Base-by-base conservation (phyloP, 1,284 basidiomycete genomes). In the Ustilago xerochloae region DNA sequence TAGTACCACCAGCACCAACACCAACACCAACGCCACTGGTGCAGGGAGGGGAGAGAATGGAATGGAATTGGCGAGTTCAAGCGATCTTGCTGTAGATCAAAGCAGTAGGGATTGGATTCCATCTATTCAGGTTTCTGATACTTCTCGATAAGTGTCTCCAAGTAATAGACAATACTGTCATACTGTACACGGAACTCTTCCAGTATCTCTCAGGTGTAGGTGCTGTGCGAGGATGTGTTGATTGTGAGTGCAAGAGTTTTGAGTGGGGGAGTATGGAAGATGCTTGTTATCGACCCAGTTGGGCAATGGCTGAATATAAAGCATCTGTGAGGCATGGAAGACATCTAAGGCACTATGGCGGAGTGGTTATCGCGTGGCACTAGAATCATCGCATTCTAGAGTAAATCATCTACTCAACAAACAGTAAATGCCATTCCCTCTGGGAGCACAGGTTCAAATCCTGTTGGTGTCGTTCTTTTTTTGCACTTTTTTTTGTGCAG, bases 341-440 rank as follows among this genome's bases (percentile, higher is more conserved):
- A 28, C 32, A 63, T 50, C 4, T 13, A 39, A 32, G 69, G 63
- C 69, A 52, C 69, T 65, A 55, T 72, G 69, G 69, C 69, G 69
- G 69, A 72, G 69, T 66, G 69, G 69, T 72, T 66, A 72, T 72
- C 69, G 69, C 69, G 69, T 72, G 69, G 69, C 69, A 72, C 63
- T 72, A 62, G 69, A 72, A 72, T 58, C 41, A 1, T 3, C 28
- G 1, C 26, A 66, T 63, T 65, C 63, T 66, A 65, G 63, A 64
- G 38, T 59, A 46, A 69, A 28, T 24, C n/a, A 39, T 22, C 59
- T 66, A 45, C 62, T 64, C 67, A 58, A 57, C 63, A 66, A 60
- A 28, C 10, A 38, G 32, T 20, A 62, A 32, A 67, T 67, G 69
- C 69, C 69, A 72, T 72, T 72, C 69, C 69, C 69, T 66, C 69